Conservation (phyloP, 2,329 filamentous ascomycete species). For the Hypomyces rosellus region DNA sequence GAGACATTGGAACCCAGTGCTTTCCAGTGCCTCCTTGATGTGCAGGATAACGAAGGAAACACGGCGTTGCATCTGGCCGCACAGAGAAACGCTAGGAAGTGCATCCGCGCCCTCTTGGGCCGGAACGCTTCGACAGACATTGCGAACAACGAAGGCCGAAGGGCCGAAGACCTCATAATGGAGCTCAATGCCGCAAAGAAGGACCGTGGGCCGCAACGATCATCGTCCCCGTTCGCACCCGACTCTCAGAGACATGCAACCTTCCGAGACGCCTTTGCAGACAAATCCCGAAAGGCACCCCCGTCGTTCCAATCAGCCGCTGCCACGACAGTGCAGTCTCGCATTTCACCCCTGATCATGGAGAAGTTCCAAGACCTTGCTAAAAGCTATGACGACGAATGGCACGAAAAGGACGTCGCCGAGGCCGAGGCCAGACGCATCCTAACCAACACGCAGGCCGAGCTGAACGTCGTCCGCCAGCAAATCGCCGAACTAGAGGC, state of each 20-base stretch:
- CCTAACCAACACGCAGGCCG: conserved; percentile 60
- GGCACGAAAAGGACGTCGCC: conserved; percentile 64
- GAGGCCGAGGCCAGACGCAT: conserved; percentile 62
- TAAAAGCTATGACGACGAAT: conserved; percentile 66
- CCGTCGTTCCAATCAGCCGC: conserved; percentile 53
- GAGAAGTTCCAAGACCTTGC: conserved; percentile 68
- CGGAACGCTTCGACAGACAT: conserved; percentile 81
- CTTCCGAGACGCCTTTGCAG: conserved; percentile 44
- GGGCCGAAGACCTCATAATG: conserved; percentile 78
- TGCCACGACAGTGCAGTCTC: conserved; percentile 62
- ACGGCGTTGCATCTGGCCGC: conserved; percentile 73
- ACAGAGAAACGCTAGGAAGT: conserved; percentile 81
- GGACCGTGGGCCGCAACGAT: conserved; percentile 62
- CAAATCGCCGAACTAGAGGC: conserved; percentile 53
- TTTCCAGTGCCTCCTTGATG: conserved; percentile 72
- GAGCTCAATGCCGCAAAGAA: conserved; percentile 64
- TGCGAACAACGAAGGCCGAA: conserved; percentile 72
- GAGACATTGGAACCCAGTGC: conserved; percentile 70
- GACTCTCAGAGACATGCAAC: conserved; percentile 52
- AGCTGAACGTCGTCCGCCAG: conserved; percentile 55
- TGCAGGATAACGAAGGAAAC: conserved; percentile 80
- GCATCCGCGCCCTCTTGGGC: conserved; percentile 70
- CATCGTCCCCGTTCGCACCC: conserved; percentile 65
- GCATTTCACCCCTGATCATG: conserved; percentile 61
- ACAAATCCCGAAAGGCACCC: conserved; percentile 34